Evolutionary conservation across 176 grass and related monocot species (phyloP), one percentile per base, ranked within the genome.

Genomic region (Avena insularis): DNA sequence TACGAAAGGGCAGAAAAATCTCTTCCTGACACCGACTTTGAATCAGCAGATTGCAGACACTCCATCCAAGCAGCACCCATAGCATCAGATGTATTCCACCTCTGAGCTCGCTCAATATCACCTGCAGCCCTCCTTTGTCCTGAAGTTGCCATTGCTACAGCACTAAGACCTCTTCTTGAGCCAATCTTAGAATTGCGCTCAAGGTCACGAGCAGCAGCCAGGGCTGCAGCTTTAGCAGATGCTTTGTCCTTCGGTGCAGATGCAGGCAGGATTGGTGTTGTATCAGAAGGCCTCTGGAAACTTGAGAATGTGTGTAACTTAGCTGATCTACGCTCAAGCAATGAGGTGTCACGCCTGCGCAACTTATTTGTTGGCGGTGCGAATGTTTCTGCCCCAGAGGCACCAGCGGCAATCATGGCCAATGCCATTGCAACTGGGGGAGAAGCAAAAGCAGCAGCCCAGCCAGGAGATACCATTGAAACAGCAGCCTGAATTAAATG

Each of bases 401-500:
- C 87, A 90, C 94, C 94, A 23, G 94, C 94, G 55, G 94, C 94
- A 91, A 96, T 91, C 79, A 96, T 96, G 75, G 91, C 91, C 87
- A 96, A 76, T 77, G 89, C 91, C 94, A 96, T 96, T 51, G 94
- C 94, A 91, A 83, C 94, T 74, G 94, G 94, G 75, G 94, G 94
- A 61, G 94, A 96, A 84, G 94, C 94, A 91, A 96, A 96, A 86
- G 89, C 94, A 83, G 94, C 94, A 76, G 94, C 91, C 94, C 94
- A 93, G 43, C 89, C 85, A 87, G 94, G 94, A 40, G 94, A 86
- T 89, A 95, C 90, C 91, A 95, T 91, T 67, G 84, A 87, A 83
- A 93, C 67, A 93, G 91, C 87, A 88, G 94, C 91, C 94, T 95
- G 68, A 54, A 36, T 77, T 86, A 73, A 65, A 80, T 16, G 29